Evolutionary conservation across 2,329 filamentous ascomycete species (phyloP).

Genomic region (Fusarium sp.): DNA sequence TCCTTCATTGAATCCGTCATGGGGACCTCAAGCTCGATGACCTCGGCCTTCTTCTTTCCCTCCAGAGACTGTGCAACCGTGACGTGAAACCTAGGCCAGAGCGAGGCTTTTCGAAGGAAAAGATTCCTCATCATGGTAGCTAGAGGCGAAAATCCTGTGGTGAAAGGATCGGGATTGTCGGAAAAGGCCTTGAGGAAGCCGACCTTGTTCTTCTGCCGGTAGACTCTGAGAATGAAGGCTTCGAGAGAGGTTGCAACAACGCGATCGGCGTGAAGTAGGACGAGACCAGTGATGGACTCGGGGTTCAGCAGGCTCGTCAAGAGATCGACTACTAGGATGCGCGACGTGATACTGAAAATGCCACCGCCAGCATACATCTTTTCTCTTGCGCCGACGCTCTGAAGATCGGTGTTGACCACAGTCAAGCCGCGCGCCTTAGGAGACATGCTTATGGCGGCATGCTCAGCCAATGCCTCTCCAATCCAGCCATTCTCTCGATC

Average conservation of each 20-base stretch:
- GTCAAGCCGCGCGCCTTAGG: slow-evolving; percentile 86
- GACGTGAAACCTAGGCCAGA: slow-evolving; percentile 95
- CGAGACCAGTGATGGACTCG: slow-evolving; percentile 85
- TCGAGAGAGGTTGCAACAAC: slow-evolving; percentile 89
- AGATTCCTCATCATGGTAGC: slow-evolving; percentile 90
- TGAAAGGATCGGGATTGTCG: slow-evolving; percentile 91
- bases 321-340: slow-evolving; percentile 94
- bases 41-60: slow-evolving; percentile 92
- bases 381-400: slow-evolving; percentile 86
- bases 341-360: slow-evolving; percentile 94
- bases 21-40: slow-evolving; percentile 94
- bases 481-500: slow-evolving; percentile 97
- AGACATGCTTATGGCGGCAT: slow-evolving; percentile 89
- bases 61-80: slow-evolving; percentile 90
- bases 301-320: slow-evolving; percentile 85
- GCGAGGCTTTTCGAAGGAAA: slow-evolving; percentile 86
- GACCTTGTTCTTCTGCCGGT: slow-evolving; percentile 91
- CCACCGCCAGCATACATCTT: slow-evolving; percentile 92
- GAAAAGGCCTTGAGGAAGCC: slow-evolving; percentile 98
- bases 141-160: slow-evolving; percentile 87
- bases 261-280: slow-evolving; percentile 90
- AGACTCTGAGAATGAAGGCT: slow-evolving; percentile 94
- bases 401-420: slow-evolving; percentile 93
- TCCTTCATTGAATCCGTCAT: slow-evolving; percentile 96
- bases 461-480: slow-evolving; percentile 93